A percentile compares a stretch with the other conserved stretches of the same genome.
phyloP scores from a whole-genome alignment of 1,139 yeast species.

The Lodderomyces oxycetoniae region DNA sequence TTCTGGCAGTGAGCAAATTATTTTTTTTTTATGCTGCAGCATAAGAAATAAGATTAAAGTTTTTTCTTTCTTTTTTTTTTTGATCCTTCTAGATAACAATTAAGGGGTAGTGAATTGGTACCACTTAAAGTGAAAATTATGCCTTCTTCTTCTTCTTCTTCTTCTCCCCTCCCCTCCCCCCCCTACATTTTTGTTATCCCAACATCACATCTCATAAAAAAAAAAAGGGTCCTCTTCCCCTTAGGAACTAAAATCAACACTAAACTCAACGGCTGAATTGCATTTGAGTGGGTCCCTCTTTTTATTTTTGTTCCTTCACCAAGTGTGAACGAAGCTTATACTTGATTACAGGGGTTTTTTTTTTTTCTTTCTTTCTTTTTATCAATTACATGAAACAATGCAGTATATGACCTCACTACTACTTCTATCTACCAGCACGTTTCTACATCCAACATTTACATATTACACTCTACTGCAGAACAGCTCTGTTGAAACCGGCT shows the following conservation, averaged over 20 bases:
- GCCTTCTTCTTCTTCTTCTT: background rate
- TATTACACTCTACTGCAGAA: constrained; percentile 1
- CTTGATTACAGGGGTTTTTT: no score
- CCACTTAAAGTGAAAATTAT: no score
- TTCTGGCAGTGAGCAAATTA: constrained; percentile 79
- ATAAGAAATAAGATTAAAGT: no score
- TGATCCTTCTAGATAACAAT: constrained; percentile 1
- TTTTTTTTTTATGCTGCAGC: constrained; percentile 13
- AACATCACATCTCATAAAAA: no score
- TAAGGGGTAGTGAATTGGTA: no score
- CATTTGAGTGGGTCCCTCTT: constrained; percentile 1
- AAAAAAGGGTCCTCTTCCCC: no score
- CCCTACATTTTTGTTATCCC: no score
- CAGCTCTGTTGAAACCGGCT: constrained; percentile 1
- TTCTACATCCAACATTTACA: constrained; percentile 8
- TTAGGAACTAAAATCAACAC: no score
- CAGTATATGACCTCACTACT: constrained; percentile 10
- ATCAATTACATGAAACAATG: constrained; percentile 7
- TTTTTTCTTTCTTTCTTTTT: constrained; percentile 1
- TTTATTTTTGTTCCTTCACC: constrained; percentile 3
- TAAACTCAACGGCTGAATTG: no score
- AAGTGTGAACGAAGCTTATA: no score
- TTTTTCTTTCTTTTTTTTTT: constrained; percentile 15
- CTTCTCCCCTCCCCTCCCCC: no score
- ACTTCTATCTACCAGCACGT: constrained; percentile 9